Percentiles rank a stretch among this genome's conserved stretches.
phyloP scores from a whole-genome alignment of 225 moss, liverwort and hornwort genomes.

The Polytrichum commune region DNA sequence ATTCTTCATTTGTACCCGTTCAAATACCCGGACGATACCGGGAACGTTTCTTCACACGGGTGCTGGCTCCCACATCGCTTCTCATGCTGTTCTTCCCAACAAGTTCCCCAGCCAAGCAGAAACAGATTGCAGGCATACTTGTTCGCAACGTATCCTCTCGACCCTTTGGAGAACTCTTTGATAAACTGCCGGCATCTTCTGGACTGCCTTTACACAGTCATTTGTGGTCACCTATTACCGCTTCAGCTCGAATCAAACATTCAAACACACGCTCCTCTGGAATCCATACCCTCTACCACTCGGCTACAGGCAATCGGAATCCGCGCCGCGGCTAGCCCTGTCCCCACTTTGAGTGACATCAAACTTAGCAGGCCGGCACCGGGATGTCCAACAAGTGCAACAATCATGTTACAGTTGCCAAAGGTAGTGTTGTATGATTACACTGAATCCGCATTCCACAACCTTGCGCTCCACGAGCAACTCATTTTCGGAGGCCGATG shows the following conservation, averaged over 20 bases:
- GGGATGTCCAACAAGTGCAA: neutral
- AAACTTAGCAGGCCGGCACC: neutral
- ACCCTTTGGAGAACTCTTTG: too few relatives aligned
- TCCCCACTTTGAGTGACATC: neutral
- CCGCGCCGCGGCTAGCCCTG: neutral
- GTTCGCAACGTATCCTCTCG: too few relatives aligned
- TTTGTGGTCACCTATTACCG: neutral
- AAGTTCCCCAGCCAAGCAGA: too few relatives aligned
- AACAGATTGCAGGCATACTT: too few relatives aligned
- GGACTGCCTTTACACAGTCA: neutral
- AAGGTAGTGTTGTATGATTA: neutral
- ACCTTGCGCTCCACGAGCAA: slow-evolving; percentile 2
- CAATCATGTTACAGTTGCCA: neutral
- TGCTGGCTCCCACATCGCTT: too few relatives aligned
- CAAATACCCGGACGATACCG: too few relatives aligned
- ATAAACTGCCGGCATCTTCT: too few relatives aligned
- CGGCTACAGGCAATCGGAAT: neutral
- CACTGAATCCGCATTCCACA: neutral
- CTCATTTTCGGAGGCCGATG: neutral
- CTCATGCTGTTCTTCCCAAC: too few relatives aligned
- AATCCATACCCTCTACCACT: neutral
- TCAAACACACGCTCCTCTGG: neutral
- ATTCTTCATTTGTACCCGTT: too few relatives aligned
- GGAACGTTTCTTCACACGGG: too few relatives aligned
- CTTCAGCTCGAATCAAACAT: neutral